These are phyloP conservation scores for Xylariaceae sp. DNA, from an alignment of 2,329 filamentous ascomycete genomes.

Conservation along the genomic window DNA sequence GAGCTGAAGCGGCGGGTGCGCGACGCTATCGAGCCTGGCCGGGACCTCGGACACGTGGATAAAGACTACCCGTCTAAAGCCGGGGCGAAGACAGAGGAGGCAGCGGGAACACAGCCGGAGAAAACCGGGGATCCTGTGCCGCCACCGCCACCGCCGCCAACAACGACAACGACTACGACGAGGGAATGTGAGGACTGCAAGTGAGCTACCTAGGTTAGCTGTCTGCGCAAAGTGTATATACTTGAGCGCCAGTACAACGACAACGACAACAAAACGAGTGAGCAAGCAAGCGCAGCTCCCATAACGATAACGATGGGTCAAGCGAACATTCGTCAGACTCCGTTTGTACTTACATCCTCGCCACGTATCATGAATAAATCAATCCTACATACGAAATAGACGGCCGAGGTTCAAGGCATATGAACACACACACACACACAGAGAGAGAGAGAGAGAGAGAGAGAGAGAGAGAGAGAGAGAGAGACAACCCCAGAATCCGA, in stretches of 20 bases:
- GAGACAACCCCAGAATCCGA: neutral
- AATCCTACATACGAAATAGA: no score
- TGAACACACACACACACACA: neutral
- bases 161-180: neutral
- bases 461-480: neutral
- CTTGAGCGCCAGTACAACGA: neutral
- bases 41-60: constrained; percentile 83
- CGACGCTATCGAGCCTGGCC: constrained; percentile 77
- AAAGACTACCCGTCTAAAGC: constrained; percentile 43
- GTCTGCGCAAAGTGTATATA: neutral
- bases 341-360: no score
- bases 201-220: constrained; percentile 17
- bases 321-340: no score
- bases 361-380: no score
- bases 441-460: neutral
- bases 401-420: no score
- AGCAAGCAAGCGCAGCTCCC: neutral
- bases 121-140: neutral
- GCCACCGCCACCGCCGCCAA: no score
- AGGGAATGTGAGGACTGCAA: constrained; percentile 42
- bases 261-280: neutral
- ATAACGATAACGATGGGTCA: no score
- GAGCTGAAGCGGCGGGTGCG: constrained; percentile 83
- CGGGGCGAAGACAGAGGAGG: neutral
- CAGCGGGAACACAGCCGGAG: constrained; percentile 4